These are phyloP conservation scores for Entrophospora sp. DNA, from an alignment of 192 early-diverging fungal genomes.

Conservation along the genomic window DNA sequence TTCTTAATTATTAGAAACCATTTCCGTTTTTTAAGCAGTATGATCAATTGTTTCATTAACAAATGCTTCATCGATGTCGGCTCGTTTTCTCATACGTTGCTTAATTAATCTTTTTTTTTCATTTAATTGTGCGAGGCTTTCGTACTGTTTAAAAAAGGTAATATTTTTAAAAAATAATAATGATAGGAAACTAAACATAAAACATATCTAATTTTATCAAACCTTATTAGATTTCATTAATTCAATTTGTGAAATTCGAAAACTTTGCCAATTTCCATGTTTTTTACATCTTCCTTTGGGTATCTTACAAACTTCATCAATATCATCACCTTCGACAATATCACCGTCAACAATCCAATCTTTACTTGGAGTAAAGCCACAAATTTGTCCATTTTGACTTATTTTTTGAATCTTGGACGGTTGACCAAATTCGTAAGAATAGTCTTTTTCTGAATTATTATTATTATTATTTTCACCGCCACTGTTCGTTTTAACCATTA, in stretches of 20 bases:
- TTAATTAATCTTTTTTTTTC: constrained; percentile 35
- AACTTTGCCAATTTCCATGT: constrained; percentile 41
- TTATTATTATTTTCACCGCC: not conserved
- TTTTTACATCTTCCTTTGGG: constrained; percentile 32
- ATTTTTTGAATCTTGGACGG: not conserved
- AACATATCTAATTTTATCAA: not conserved
- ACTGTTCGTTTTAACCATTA: not conserved
- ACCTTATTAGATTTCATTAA: constrained; percentile 33
- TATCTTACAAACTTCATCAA: constrained; percentile 25
- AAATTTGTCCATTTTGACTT: not conserved
- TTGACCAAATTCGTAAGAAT: not conserved
- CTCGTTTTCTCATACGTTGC: constrained; percentile 34
- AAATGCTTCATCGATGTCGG: constrained; percentile 31
- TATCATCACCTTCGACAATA: constrained; percentile 1
- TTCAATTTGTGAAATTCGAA: constrained; percentile 33
- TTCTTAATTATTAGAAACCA: too few relatives aligned
- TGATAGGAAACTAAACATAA: not conserved
- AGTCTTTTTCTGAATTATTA: not conserved
- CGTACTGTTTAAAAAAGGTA: constrained; percentile 19
- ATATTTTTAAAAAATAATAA: not conserved
- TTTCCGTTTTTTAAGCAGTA: not conserved
- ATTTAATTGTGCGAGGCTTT: constrained; percentile 24
- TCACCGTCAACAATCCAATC: not conserved
- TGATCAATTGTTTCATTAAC: constrained; percentile 42
- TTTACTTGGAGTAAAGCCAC: not conserved